Percentiles rank a stretch among this genome's conserved stretches.
Evolutionary conservation across 2,329 filamentous ascomycete genomes (phyloP).

Genomic region (Aureobasidium zeae): DNA sequence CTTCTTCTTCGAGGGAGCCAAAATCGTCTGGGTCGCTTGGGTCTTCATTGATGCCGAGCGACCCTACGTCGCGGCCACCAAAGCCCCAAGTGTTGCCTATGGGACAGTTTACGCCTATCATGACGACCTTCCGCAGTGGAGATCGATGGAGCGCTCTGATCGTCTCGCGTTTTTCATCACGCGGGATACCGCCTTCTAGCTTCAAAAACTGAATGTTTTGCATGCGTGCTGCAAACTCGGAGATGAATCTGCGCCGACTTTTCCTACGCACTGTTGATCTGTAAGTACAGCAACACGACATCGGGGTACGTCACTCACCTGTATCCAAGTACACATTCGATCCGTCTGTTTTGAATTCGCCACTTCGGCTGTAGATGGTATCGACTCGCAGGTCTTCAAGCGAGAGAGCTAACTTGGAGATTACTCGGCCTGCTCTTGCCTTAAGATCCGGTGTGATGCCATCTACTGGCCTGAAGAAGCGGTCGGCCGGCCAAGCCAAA

Average conservation of each 20-base stretch:
- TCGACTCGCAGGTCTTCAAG: constrained; percentile 37
- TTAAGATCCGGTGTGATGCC: constrained; percentile 22
- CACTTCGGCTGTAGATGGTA: constrained; percentile 21
- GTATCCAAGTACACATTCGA: not conserved
- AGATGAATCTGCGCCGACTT: constrained; percentile 31
- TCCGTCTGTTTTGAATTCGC: constrained; percentile 23
- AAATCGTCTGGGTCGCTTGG: constrained; percentile 18
- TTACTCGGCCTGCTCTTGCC: constrained; percentile 23
- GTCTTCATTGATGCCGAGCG: constrained; percentile 22
- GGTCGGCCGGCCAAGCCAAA: constrained; percentile 39
- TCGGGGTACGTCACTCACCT: not conserved
- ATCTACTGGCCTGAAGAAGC: constrained; percentile 32
- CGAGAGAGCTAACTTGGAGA: constrained; percentile 32
- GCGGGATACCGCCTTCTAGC: constrained; percentile 39
- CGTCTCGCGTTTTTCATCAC: constrained; percentile 39
- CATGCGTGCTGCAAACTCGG: constrained; percentile 35
- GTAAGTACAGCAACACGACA: not conserved
- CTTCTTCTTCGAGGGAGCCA: constrained; percentile 26
- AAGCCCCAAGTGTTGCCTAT: constrained; percentile 39
- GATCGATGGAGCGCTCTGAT: constrained; percentile 35
- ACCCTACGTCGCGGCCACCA: constrained; percentile 27
- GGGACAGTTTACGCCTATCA: constrained; percentile 37
- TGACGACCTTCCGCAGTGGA: constrained; percentile 36
- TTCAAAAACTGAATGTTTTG: constrained; percentile 36
- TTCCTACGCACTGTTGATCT: not conserved